Evolutionary conservation across 306 rosid genomes (phyloP).

Genomic region (Lupinus albus): DNA sequence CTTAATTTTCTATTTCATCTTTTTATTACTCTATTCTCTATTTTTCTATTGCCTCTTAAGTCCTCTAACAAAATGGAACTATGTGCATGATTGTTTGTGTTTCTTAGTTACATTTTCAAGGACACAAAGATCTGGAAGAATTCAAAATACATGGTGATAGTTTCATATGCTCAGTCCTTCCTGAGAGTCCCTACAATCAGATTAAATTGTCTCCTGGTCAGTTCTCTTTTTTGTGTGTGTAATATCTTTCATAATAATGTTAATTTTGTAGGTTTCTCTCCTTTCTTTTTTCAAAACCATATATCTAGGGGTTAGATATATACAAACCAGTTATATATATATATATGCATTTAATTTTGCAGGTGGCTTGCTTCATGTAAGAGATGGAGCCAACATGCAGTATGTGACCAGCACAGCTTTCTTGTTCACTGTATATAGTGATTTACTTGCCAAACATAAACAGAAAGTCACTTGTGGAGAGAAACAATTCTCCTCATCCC

Average conservation of each 20-base stretch:
- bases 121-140: constrained; percentile 50
- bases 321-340: too few relatives aligned
- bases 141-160: constrained; percentile 70
- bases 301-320: too few relatives aligned
- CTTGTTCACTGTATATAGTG: constrained; percentile 61
- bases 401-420: constrained; percentile 69
- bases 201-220: constrained; percentile 59
- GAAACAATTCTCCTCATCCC: constrained; percentile 42
- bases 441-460: constrained; percentile 57
- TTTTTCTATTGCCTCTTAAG: too few relatives aligned
- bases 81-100: too few relatives aligned
- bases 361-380: constrained; percentile 72
- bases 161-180: constrained; percentile 76
- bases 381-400: constrained; percentile 92
- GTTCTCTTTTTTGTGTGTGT: constrained; percentile 10
- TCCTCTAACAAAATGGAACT: background rate
- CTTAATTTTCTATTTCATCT: too few relatives aligned
- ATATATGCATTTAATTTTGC: background rate
- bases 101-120: constrained; percentile 62
- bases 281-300: too few relatives aligned
- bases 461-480: constrained; percentile 57
- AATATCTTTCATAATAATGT: too few relatives aligned
- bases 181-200: constrained; percentile 79
- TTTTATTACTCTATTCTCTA: too few relatives aligned
- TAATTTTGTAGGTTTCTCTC: too few relatives aligned